Evolutionary conservation across 768 basidiomycete species (phyloP), one percentile per base, ranked within the genome.

Genomic region (Podaxis sp.): DNA sequence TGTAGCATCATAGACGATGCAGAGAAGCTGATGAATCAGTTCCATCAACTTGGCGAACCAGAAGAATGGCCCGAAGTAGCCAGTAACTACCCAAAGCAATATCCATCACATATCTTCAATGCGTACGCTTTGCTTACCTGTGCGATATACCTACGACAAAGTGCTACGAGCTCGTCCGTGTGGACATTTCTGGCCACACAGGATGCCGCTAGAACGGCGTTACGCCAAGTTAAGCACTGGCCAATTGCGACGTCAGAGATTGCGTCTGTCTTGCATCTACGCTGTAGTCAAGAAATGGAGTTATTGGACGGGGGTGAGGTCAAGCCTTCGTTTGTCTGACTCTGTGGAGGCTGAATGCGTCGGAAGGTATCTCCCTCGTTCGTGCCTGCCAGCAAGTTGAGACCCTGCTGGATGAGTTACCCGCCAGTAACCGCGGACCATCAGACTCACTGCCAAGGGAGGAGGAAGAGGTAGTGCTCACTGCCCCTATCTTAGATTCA

Each of bases 11-110:
- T 60, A n/a, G 1, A 13, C 26, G 58, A 60, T 8, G 58, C 49
- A 26, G 49, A 60, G 49, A 60, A 60, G 30, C 12, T 60, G 33
- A 51, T 60, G 58, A 4, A 52, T 17, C 36, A 60, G 4, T 51
- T 60, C 33, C 17, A 26, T 38, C 58, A 52, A 38, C 58, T 60
- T 11, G 30, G 11, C 17, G 36, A 37, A 28, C 48, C 46, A 15
- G 36, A 40, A 5, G 46, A 41, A 28, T 60, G 58, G 58, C 36
- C 48, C 41, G 50, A 36, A 20, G 13, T 60, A 2, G 58, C 49
- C 33, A 51, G 33, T 24, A 51, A 26, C 4, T 60, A 60, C 37
- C 58, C 58, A 22, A 15, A 52, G 12, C 33, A 60, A 28, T 60
- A 60, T 4, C 58, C 58, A 13, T 60, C 58, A 12, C 22, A 60